Evolutionary conservation across 768 basidiomycete species (phyloP).

Genomic region (Kwoniella sp.): DNA sequence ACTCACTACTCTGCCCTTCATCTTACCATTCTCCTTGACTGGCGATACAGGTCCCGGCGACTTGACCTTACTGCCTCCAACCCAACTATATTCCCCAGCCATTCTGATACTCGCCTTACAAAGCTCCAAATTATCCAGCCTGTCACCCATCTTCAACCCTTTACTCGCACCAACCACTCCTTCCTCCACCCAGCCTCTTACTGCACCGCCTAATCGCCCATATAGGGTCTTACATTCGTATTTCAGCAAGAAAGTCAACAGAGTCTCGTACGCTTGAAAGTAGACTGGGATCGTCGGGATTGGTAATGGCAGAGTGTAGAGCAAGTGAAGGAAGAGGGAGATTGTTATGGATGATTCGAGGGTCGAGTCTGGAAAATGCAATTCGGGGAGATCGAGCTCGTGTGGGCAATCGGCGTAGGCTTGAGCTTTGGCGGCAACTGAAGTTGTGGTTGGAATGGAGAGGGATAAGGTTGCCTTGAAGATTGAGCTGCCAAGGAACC

Average conservation of each 20-base stretch:
- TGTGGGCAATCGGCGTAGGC: background rate
- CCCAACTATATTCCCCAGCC: conserved; percentile 22
- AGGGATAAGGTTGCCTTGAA: background rate
- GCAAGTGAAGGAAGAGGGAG: conserved; percentile 18
- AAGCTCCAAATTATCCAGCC: background rate
- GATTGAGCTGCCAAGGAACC: background rate
- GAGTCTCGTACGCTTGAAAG: conserved; percentile 8
- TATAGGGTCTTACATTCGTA: conserved; percentile 12
- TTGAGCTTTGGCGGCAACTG: background rate
- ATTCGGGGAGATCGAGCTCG: conserved; percentile 6
- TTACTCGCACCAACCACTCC: conserved; percentile 11
- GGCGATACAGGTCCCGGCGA: background rate
- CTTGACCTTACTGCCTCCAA: background rate
- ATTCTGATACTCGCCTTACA: conserved; percentile 3
- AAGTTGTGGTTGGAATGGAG: background rate
- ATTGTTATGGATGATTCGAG: conserved; percentile 13
- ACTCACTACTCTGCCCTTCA: background rate
- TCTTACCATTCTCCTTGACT: background rate
- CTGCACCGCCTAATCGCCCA: background rate
- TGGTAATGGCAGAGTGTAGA: conserved; percentile 4
- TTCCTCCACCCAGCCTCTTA: conserved; percentile 10
- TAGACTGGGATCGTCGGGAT: background rate
- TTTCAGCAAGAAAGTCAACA: conserved; percentile 9
- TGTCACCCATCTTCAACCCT: conserved; percentile 13
- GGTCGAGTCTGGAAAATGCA: conserved; percentile 5